A percentile compares a stretch with the other conserved stretches of the same genome.
phyloP scores from a whole-genome alignment of 1,284 basidiomycete species.

The Sanghuangporus sanghuang region DNA sequence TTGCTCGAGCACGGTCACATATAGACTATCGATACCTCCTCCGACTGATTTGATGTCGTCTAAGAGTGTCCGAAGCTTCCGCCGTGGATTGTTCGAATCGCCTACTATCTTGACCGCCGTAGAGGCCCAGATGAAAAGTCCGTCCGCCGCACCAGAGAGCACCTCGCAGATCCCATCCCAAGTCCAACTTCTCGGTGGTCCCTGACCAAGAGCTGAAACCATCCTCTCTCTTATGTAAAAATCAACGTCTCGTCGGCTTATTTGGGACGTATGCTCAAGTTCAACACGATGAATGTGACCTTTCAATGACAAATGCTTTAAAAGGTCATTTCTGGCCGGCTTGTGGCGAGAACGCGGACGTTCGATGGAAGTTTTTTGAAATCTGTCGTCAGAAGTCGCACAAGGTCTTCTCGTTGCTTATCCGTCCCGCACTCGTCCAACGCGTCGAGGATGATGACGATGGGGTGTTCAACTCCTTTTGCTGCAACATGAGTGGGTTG shows the following conservation, averaged over 20 bases:
- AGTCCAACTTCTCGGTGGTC: neutral
- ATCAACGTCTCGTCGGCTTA: no score
- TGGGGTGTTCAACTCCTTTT: constrained; percentile 14
- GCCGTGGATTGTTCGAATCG: neutral
- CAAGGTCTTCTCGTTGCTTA: constrained; percentile 18
- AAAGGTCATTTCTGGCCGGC: constrained; percentile 20
- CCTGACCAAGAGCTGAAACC: neutral
- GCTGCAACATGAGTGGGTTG: neutral
- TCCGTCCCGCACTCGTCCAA: constrained; percentile 30
- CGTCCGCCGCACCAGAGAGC: neutral
- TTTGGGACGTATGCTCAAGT: no score
- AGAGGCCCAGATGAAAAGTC: neutral
- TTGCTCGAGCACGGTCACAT: neutral
- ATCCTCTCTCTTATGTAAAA: neutral
- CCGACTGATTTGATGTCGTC: neutral
- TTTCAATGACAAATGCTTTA: neutral
- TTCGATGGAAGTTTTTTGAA: constrained; percentile 23
- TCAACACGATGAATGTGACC: no score
- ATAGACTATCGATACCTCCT: neutral
- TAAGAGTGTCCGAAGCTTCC: neutral
- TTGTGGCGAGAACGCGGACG: constrained; percentile 29
- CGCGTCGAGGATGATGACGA: constrained; percentile 33
- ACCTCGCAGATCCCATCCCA: neutral
- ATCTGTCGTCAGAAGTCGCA: constrained; percentile 19
- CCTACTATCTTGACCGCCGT: neutral